Base-by-base conservation (phyloP, 768 basidiomycete species). In the Cystobasidium tubakii region DNA sequence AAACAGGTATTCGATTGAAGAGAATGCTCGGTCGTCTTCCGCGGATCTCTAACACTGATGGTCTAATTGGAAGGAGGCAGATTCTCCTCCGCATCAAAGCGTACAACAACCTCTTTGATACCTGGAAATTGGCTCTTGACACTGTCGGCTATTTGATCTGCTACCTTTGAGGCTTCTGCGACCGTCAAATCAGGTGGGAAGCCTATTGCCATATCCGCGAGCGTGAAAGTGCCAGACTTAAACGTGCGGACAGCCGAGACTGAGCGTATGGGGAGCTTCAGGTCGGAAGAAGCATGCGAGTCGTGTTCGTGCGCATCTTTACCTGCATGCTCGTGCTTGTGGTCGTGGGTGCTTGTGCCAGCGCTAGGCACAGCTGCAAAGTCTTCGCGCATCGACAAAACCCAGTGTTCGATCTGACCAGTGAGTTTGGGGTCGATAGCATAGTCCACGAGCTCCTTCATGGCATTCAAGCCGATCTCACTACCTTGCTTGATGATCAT, bases 401-500 rank as follows among this genome's bases (percentile, higher is more conserved):
- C 83, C 31, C 96, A 82, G 3, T 81, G 82, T 63, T 88, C 81
- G 23, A 92, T 90, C 80, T 96, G 91, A 75, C 84, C 85, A 2
- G 95, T 82, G 80, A 98, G 93, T 66, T 95, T 87, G 70, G 89
- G 80, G n/a, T 92, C 92, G n/a, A 95, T 91, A 62, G 93, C 78
- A 23, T 96, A 81, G 29, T 92, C 77, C 3, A 76, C 70, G 10
- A 80, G 66, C 39, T 77, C 76, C 12, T 74, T 74, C 42, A 75
- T 53, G 21, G 78, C 77, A 25, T 72, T 76, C 42, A 78, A 72
- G 10, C 73, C 73, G 6, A 80, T 76, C 21, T 74, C 75, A 33
- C 69, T 75, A 0, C 78, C 79, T 50, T 79, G 77, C 66, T 78
- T 77, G 31, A 78, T 70, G n/a, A 81, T 79, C 73, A 79, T 76